Base-by-base conservation (phyloP, 108 stramenopile genomes). In the Bacterosira constricta region DNA sequence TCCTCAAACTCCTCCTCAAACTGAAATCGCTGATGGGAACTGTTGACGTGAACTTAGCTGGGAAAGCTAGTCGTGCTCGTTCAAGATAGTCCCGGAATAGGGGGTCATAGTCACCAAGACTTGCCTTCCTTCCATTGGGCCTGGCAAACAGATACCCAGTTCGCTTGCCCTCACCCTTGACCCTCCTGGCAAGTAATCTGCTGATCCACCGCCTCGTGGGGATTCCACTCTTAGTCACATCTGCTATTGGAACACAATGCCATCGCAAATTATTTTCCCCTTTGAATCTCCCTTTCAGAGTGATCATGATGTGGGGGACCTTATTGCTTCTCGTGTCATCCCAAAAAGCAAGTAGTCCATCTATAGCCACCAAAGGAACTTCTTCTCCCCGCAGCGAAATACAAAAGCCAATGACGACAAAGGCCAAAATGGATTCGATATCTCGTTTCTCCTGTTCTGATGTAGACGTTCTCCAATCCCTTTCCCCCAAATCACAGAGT, bases 331-430 rank as follows among this genome's bases (percentile, higher is more conserved):
- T 42, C 4, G 70, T 52, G 36, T 71, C 59, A 15, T 53, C 38
- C 49, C 59, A 71, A 13, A 71, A 71, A 27, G 35, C 1, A 5
- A 71, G 15, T n/a, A 71, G 1, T 4, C 70, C 59, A 25, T 53
- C 38, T 3, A 71, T 18, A 10, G 51, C 50, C 1, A 71, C 8
- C 11, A 70, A 56, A 1, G 29, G 39, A 2, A 59, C 69, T 9
- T 70, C 69, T 20, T 70, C 58, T 18, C 32, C 57, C 11, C 57
- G 13, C 8, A 70, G 45, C n/a, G 12, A 7, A 0, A 8, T 36
- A 15, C 51, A 36, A 35, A 53, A 66, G 3, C 18, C 65, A 12
- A 21, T 25, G 1, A 66, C 23, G 0, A 39, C 23, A 37, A n/a
- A 66, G 12, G 12, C n/a, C 25, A 53, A 39, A 7, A 66, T 6